Base-by-base conservation (phyloP, 306 rosid genomes). In the Quercus berberidifolia region DNA sequence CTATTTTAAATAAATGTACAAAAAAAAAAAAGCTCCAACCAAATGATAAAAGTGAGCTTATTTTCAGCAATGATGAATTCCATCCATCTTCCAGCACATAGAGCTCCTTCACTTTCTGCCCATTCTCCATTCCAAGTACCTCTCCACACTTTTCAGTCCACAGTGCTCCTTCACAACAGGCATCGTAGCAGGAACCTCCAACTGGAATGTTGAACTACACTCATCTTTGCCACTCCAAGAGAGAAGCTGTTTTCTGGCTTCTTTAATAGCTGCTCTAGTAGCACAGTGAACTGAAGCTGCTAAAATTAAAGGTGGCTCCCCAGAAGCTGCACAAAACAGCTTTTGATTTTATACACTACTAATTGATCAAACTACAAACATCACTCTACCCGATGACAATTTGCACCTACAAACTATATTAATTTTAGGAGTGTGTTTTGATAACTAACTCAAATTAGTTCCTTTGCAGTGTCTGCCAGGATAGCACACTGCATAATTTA, bases 271-370 rank as follows among this genome's bases (percentile, higher is more conserved):
- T n/a, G 93, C 95, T 80, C 97, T 90, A 8, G 94, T 78, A 33
- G 99, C 99, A 64, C 97, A 88, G 67, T 92, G 99, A 81, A 95
- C 88, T 0, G 99, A 95, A 76, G 88, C 92, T 3, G 97, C 97
- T 46, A 92, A 83, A 78, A 92, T 88, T 46, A 95, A 70, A 6
- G 99, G 98, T 0, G 99, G 97, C 82, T 95, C 99, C 1, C 99
- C 99, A 58, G 99, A 95, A 83, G 97, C 99, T 95, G 90, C 88
- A 83, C 14, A 62, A 80, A 81, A 49, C 69, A 35, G 70, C 0
- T 2, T 26, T 58, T 21, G 0, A 5, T 38, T 19, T 35, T 3
- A 1, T 2, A 15, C 6, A 23, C 70, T 64, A 35, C 17, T 7
- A 33, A 8, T 57, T 21, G 5, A 33, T 38, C 46, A 55, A 7